phyloP scores from a whole-genome alignment of 495 filamentous ascomycete genomes.

The Wilcoxina mikolae region DNA sequence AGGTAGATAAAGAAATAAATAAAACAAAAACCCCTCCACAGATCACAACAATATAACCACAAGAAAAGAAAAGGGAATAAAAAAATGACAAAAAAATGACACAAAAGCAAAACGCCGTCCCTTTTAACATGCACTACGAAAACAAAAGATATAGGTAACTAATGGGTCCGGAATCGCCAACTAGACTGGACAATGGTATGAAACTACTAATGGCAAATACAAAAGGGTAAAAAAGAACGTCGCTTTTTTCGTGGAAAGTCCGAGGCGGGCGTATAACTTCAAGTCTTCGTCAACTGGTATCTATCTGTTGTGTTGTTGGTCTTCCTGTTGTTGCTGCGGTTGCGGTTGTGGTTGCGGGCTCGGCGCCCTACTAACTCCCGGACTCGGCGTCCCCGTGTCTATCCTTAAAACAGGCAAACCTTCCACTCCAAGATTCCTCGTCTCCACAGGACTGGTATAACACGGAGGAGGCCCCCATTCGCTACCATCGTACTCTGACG shows the following conservation, averaged over 20 bases:
- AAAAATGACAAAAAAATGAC: neutral
- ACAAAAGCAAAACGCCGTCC: neutral
- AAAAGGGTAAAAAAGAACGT: neutral
- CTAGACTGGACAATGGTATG: neutral
- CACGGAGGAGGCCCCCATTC: conserved; percentile 8
- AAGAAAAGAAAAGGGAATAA: neutral
- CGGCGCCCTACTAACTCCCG: neutral
- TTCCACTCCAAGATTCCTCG: neutral
- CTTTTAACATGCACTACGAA: neutral
- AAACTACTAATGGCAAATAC: neutral
- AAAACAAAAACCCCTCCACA: neutral
- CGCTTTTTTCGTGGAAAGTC: neutral
- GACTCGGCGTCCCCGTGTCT: conserved; percentile 4
- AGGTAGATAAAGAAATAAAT: neutral
- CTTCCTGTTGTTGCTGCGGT: too few relatives aligned
- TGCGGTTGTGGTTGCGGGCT: neutral
- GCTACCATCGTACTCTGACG: conserved; percentile 2
- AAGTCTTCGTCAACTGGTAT: neutral
- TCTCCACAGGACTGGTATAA: conserved; percentile 7
- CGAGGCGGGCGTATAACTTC: neutral
- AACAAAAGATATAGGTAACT: neutral
- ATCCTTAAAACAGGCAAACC: conserved; percentile 1
- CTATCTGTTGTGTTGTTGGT: neutral
- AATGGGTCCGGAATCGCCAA: neutral
- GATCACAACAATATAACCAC: neutral